Percentiles rank a stretch among this genome's conserved stretches.
Conservation (phyloP, 2,329 filamentous ascomycete species). For the Fonsecaea pedrosoi region DNA sequence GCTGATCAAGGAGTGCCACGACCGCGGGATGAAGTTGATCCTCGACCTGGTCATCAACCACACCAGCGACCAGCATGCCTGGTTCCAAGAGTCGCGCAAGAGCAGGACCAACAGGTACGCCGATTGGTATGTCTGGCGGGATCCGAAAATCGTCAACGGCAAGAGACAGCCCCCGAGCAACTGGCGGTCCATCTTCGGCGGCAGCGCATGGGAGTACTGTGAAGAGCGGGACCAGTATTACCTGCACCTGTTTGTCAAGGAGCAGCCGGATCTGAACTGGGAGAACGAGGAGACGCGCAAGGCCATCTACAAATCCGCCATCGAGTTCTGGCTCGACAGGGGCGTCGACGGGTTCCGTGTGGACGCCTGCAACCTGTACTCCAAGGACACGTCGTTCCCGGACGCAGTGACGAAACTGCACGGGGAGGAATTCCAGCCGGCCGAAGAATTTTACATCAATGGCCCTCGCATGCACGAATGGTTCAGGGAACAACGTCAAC, state of each 20-base stretch:
- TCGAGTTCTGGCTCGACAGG: conserved; percentile 76
- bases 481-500: conserved; percentile 60
- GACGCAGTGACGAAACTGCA: conserved; percentile 50
- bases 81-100: conserved; percentile 63
- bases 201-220: conserved; percentile 42
- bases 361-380: conserved; percentile 52
- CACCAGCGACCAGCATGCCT: conserved; percentile 65
- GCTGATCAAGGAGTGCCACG: conserved; percentile 65
- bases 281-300: conserved; percentile 68
- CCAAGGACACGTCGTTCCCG: conserved; percentile 41
- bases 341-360: conserved; percentile 74
- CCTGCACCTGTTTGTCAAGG: conserved; percentile 72
- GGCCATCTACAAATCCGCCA: conserved; percentile 70
- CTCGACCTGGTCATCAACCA: conserved; percentile 81
- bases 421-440: conserved; percentile 56
- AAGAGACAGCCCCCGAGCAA: conserved; percentile 66
- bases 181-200: conserved; percentile 53
- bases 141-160: conserved; percentile 62
- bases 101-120: conserved; percentile 55
- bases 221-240: conserved; percentile 64
- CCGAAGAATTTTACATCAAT: conserved; percentile 58
- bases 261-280: conserved; percentile 82
- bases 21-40: conserved; percentile 71
- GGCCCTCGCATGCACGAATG: conserved; percentile 66
- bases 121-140: conserved; percentile 72